Evolutionary conservation across 768 basidiomycete genomes (phyloP), one percentile per base, ranked within the genome.

Genomic region (Leccinum olivaceopallidum): DNA sequence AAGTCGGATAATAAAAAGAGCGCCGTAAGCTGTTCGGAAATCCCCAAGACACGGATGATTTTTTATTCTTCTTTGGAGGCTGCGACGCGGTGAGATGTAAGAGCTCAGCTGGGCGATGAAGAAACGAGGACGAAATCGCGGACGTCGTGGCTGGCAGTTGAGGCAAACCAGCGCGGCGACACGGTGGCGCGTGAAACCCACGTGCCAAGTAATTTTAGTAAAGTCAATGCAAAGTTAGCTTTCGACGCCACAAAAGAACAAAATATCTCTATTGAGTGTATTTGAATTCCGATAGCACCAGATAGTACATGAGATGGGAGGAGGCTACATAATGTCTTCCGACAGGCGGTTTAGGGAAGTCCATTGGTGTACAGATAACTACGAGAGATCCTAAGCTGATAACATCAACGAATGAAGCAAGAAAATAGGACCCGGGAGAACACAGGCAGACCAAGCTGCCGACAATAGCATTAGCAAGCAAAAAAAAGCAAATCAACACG

Each of bases 281-380:
- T 61, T 66, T 57, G 53, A 53, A 48, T 68, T 68, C 63, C 56
- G 63, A 64, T 47, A 68, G 53, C 58, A 49, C 55, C 52, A 60
- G 22, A 60, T 66, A 60, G 72, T 72, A 72, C 71, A 72, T 9
- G 20, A 62, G 42, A 57, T 63, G 60, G 59, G 63, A 63, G 67
- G 54, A 61, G 65, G 71, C 73, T 75, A 73, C 71, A 72, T 72
- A 65, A 58, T 60, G 61, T 71, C 64, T 71, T 71, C 67, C 63
- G 53, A 37, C 58, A 59, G 55, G 42, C 51, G 24, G 53, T 51
- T 47, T 62, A 71, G 60, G 60, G 67, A 67, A 62, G 71, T 71
- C 70, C 70, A 59, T 67, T 73, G 63, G 63, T 71, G 67, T 73
- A 73, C 71, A 73, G 44, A 55, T 67, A 73, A 67, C 73, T 67